Conservation (phyloP, 257 asterid genomes). For the Solanum piurae region DNA sequence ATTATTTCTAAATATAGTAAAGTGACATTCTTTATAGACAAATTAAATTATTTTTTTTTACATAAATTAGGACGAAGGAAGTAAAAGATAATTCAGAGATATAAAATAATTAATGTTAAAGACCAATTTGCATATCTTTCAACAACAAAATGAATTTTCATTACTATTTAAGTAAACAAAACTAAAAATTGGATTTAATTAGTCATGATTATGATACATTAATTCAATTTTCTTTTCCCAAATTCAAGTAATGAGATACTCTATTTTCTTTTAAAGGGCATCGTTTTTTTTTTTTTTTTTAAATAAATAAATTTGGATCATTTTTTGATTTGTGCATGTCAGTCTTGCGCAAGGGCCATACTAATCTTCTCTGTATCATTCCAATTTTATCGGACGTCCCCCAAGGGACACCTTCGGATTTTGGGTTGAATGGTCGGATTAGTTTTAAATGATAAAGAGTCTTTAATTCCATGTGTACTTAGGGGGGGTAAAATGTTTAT, state of each 20-base stretch:
- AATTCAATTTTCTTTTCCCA: neutral
- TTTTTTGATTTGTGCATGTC: neutral
- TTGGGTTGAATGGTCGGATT: neutral
- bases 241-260: neutral
- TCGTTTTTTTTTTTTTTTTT: too few relatives aligned
- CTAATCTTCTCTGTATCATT: neutral
- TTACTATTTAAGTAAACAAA: neutral
- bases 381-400: neutral
- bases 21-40: too few relatives aligned
- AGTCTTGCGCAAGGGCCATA: fast-evolving
- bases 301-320: neutral
- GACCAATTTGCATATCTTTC: neutral
- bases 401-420: neutral
- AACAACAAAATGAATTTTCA: neutral
- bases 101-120: neutral
- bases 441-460: neutral
- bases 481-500: neutral
- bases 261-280: neutral
- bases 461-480: neutral
- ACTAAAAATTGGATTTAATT: neutral
- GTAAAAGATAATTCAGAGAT: neutral
- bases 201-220: neutral
- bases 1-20: too few relatives aligned
- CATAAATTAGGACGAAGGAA: neutral
- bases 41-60: too few relatives aligned